These are phyloP conservation scores for Sesbania bispinosa DNA, from an alignment of 306 rosid species.

Conservation along the genomic window DNA sequence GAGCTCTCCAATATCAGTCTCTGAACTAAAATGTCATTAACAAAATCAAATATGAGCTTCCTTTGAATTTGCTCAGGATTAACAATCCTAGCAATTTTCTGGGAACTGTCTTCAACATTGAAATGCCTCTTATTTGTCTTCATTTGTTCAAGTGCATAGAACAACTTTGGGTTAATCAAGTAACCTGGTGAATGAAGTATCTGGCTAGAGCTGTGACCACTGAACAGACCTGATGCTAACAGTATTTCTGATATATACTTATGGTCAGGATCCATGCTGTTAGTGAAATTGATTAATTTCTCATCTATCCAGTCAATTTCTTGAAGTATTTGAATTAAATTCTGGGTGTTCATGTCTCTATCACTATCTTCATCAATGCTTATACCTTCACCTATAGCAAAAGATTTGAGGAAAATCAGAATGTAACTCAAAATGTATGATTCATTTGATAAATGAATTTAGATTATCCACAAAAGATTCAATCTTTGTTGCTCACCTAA, in stretches of 20 bases:
- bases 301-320: conserved; percentile 30
- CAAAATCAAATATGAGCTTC: conserved; percentile 67
- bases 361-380: conserved; percentile 34
- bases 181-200: conserved; percentile 41
- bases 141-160: conserved; percentile 63
- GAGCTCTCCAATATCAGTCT: conserved; percentile 40
- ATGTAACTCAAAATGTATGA: not conserved
- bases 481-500: conserved; percentile 9
- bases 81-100: conserved; percentile 9
- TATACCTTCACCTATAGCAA: conserved; percentile 47
- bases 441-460: not conserved
- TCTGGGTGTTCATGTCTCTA: conserved; percentile 30
- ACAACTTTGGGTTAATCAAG: conserved; percentile 50
- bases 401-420: conserved; percentile 31
- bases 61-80: conserved; percentile 44
- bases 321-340: conserved; percentile 39
- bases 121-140: conserved; percentile 27
- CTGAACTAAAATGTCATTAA: conserved; percentile 54
- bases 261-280: conserved; percentile 56
- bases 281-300: conserved; percentile 30
- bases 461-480: not conserved
- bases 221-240: conserved; percentile 57
- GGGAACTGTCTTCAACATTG: conserved; percentile 5
- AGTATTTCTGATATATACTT: conserved; percentile 67
- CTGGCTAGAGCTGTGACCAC: conserved; percentile 41